Evolutionary conservation across 208 protist species (phyloP).

Genomic region (Leishmania major): DNA sequence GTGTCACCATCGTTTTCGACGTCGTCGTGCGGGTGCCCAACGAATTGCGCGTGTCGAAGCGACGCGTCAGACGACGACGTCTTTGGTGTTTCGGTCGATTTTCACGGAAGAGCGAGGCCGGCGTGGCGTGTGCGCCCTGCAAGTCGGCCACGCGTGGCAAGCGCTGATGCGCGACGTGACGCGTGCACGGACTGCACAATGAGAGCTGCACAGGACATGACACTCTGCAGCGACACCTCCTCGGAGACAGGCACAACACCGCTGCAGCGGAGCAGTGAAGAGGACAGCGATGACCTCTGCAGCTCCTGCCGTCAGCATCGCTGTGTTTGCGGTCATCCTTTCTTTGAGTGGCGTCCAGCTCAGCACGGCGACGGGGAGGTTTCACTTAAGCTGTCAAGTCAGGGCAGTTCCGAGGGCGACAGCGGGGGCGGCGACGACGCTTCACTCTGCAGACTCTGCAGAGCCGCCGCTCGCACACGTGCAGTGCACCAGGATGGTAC

Average conservation of each 20-base stretch:
- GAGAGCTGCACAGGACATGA: not conserved
- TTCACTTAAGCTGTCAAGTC: not conserved
- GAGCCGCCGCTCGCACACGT: not conserved
- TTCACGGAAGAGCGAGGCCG: not conserved
- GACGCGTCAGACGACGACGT: not conserved
- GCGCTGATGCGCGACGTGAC: not conserved
- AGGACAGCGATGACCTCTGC: constrained; percentile 8
- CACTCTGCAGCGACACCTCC: constrained; percentile 11
- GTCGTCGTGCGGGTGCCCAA: constrained; percentile 18
- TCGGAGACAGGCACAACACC: constrained; percentile 15
- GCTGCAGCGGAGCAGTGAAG: constrained; percentile 1
- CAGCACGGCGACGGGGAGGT: not conserved
- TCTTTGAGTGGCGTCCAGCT: not conserved
- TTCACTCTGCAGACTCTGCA: constrained; percentile 23
- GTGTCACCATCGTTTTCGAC: not conserved
- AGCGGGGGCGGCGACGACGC: not conserved
- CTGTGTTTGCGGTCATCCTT: not conserved
- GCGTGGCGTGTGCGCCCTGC: not conserved
- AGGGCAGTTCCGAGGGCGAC: not conserved
- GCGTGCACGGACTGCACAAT: not conserved
- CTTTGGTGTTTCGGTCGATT: not conserved
- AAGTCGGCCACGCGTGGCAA: not conserved
- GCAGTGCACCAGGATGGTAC: not conserved
- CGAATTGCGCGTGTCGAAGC: constrained; percentile 27
- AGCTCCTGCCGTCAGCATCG: constrained; percentile 10